Evolutionary conservation across 2,329 filamentous ascomycete genomes (phyloP).

Genomic region (Zymoseptoria brevis): DNA sequence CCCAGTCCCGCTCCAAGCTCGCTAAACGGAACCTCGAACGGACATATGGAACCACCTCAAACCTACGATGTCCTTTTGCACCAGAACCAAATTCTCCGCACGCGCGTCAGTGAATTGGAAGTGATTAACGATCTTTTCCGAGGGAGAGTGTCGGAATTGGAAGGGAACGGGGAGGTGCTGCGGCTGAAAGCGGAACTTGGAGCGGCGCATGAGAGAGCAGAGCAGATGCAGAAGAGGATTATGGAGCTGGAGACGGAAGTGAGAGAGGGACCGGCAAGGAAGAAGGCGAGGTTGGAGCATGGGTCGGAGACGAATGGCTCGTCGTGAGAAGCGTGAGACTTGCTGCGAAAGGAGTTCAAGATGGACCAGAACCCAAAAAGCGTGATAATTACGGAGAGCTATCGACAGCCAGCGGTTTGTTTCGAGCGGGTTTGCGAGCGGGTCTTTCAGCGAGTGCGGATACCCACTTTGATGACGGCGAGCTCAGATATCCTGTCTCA

Average conservation of each 20-base stretch:
- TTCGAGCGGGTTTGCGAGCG: no score
- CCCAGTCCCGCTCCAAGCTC: slow-evolving; percentile 54
- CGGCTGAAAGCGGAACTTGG: slow-evolving; percentile 57
- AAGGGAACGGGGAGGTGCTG: slow-evolving; percentile 53
- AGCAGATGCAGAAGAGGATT: slow-evolving; percentile 14
- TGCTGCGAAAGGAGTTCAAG: no score
- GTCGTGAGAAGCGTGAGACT: no score
- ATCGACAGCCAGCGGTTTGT: no score
- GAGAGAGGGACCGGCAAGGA: slow-evolving; percentile 13
- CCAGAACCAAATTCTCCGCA: slow-evolving; percentile 82
- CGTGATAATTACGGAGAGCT: no score
- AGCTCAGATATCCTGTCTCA: no score
- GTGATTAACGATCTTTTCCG: slow-evolving; percentile 73
- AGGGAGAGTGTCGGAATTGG: slow-evolving; percentile 62
- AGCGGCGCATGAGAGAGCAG: slow-evolving; percentile 10
- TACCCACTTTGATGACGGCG: no score
- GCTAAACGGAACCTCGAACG: slow-evolving; percentile 46
- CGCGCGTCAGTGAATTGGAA: slow-evolving; percentile 87
- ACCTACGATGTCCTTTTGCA: slow-evolving; percentile 73
- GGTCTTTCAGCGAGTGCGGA: no score
- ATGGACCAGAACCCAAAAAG: no score
- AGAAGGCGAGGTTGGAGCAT: slow-evolving; percentile 12
- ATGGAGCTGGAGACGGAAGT: slow-evolving; percentile 10
- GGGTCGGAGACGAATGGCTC: neutral
- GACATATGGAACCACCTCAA: slow-evolving; percentile 60